phyloP scores from a whole-genome alignment of 805 yeast genomes.

The Candida silvicultrix region DNA sequence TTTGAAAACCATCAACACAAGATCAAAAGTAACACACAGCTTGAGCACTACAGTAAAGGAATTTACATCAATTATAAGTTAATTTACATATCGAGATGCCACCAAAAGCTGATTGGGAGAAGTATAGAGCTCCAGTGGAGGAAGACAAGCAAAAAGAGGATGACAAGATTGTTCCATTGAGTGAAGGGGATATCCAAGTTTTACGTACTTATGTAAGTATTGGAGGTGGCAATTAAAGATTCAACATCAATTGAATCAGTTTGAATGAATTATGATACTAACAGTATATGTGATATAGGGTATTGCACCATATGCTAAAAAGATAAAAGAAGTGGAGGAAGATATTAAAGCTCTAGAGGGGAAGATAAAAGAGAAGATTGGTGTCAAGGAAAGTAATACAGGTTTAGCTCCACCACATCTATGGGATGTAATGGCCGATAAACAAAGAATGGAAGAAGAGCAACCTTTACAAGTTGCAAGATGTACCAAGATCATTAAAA shows the following conservation, averaged over 20 bases:
- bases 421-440: constrained; percentile 98
- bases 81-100: constrained; percentile 58
- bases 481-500: constrained; percentile 92
- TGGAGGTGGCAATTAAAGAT: neutral
- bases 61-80: neutral
- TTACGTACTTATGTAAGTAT: constrained; percentile 69
- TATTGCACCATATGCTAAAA: constrained; percentile 88
- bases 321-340: constrained; percentile 75
- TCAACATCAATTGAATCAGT: neutral
- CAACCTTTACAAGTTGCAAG: constrained; percentile 98
- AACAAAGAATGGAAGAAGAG: constrained; percentile 86
- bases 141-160: constrained; percentile 48
- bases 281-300: constrained; percentile 35
- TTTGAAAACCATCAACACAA: neutral
- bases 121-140: constrained; percentile 84
- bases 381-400: constrained; percentile 91
- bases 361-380: constrained; percentile 90
- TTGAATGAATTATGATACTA: constrained; percentile 4
- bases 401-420: constrained; percentile 96
- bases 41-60: neutral
- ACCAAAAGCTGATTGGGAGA: constrained; percentile 98
- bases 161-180: constrained; percentile 75
- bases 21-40: neutral
- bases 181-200: constrained; percentile 97
- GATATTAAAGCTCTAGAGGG: constrained; percentile 82